phyloP scores from a whole-genome alignment of 805 yeast species.

The Deakozyma indianensis region DNA sequence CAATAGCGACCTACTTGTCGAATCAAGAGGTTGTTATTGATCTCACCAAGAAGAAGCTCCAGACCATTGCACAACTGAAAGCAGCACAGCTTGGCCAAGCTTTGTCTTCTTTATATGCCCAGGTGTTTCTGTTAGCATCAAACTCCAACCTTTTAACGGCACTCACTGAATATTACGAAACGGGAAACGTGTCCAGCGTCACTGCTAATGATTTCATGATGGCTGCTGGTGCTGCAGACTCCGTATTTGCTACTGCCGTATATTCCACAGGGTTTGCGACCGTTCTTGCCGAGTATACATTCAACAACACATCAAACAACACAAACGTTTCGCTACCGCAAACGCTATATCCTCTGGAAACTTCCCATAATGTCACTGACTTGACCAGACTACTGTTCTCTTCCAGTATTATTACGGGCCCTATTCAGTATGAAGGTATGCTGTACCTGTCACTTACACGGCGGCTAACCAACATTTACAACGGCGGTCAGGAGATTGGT shows the following conservation, averaged over 20 bases:
- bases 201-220: background rate
- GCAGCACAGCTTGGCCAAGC: background rate
- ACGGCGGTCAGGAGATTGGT: conserved; percentile 43
- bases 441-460: conserved; percentile 62
- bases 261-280: background rate
- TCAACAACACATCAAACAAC: conserved; percentile 9
- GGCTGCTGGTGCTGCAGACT: background rate
- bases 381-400: conserved; percentile 13
- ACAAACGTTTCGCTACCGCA: conserved; percentile 27
- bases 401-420: conserved; percentile 50
- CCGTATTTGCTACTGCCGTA: background rate
- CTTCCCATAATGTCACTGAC: conserved; percentile 31
- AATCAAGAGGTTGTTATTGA: background rate
- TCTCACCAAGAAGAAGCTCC: background rate
- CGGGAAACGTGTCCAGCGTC: background rate
- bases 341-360: conserved; percentile 26
- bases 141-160: background rate
- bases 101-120: background rate
- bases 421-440: conserved; percentile 31
- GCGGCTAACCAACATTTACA: conserved; percentile 60
- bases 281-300: conserved; percentile 3
- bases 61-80: background rate
- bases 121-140: background rate
- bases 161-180: background rate
- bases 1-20: background rate